Evolutionary conservation across 2,329 filamentous ascomycete genomes (phyloP).

Genomic region (Juglanconis juglandina): DNA sequence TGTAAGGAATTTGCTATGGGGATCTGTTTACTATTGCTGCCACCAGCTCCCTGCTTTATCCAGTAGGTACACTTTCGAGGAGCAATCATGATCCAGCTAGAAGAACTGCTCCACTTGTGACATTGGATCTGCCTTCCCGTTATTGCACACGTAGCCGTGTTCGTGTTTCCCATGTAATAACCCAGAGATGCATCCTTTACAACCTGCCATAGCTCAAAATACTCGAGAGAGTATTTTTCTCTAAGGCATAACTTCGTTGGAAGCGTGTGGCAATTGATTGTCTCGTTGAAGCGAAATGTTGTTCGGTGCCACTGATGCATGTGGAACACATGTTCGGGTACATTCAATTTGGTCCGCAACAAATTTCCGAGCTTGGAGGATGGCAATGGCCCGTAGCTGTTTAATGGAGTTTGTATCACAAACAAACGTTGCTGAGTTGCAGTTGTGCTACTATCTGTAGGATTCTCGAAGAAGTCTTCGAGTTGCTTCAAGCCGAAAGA

Average conservation of each 20-base stretch:
- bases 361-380: background rate
- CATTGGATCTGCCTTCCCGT: slow-evolving; percentile 6
- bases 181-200: background rate
- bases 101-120: slow-evolving; percentile 8
- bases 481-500: background rate
- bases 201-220: slow-evolving; percentile 12
- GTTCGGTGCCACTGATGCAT: slow-evolving; percentile 10
- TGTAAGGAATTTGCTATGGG: background rate
- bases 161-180: background rate
- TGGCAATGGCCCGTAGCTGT: background rate
- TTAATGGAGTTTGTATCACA: background rate
- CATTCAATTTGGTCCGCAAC: background rate
- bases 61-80: slow-evolving; percentile 11
- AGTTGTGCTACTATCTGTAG: background rate
- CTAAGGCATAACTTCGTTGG: background rate
- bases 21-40: background rate
- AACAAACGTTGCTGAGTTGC: background rate
- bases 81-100: slow-evolving; percentile 9
- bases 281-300: slow-evolving; percentile 14
- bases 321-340: background rate
- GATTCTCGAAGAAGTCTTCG: background rate
- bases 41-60: background rate
- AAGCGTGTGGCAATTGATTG: slow-evolving; percentile 10
- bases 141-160: background rate
- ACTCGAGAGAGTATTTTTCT: slow-evolving; percentile 1